Evolutionary conservation across 768 basidiomycete species (phyloP), one percentile per base, ranked within the genome.

Genomic region (Gautieria morchelliformis): DNA sequence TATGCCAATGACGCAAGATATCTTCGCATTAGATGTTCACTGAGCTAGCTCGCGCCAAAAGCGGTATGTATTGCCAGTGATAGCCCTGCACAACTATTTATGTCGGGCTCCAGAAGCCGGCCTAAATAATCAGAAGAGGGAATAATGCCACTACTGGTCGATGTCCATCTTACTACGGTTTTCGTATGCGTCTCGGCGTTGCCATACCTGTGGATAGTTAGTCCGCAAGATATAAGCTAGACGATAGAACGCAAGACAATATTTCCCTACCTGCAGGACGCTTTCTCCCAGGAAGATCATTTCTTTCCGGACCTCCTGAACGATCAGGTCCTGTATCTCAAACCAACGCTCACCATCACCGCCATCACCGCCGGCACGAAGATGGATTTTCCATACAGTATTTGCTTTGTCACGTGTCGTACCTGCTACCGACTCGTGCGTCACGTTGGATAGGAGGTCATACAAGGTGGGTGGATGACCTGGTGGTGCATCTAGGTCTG

Each of bases 231-330:
- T 33, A 32, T 4, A 7, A 30, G 3, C 24, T 5, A 42, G n/a
- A 9, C 3, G 27, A 27, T 5, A 27, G 42, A n/a, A 3, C 8
- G 39, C 27, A 52, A 14, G 39, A 8, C 9, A 5, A n/a, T 3
- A 2, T 22, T n/a, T 15, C 17, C 58, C 37, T 20, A 93, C 93
- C 80, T 99, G 96, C 52, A 99, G 74, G 33, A 95, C 87, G n/a
- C 88, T 91, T 70, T 98, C 96, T 27, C 94, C 95, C 37, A 99
- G 74, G 68, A 96, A 93, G 54, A 99, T 95, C 91, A 99, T 93
- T 67, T 96, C 93, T 70, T 89, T 92, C 58, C 93, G 77, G n/a
- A 91, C 89, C 66, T 98, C 94, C 68, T 93, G 88, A 10, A 99
- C 94, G 60, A 94, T 89, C 58, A 99, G 76, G 73, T 99, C 95